phyloP scores from a whole-genome alignment of 2,329 filamentous ascomycete genomes.

The Neodidymelliopsis sp. region DNA sequence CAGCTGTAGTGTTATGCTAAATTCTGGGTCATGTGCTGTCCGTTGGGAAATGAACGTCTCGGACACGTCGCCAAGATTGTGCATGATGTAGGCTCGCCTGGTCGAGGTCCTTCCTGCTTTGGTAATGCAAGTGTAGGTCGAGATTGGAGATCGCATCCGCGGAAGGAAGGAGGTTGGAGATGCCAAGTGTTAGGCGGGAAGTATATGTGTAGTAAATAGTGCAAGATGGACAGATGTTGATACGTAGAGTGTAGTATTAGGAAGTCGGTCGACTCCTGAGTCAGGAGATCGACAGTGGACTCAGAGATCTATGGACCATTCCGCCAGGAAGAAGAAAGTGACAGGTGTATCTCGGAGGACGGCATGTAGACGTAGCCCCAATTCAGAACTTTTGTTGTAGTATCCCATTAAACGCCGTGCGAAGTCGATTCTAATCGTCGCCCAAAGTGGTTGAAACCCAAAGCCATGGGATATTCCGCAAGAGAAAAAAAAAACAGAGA shows the following conservation, averaged over 20 bases:
- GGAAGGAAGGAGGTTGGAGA: constrained; percentile 11
- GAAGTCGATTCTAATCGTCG: constrained; percentile 31
- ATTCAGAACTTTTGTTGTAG: constrained; percentile 35
- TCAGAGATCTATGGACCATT: constrained; percentile 22
- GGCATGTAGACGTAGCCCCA: constrained; percentile 23
- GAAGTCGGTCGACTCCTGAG: constrained; percentile 5
- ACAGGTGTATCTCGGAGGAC: constrained; percentile 5
- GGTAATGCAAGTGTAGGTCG: constrained; percentile 15
- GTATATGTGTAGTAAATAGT: background rate
- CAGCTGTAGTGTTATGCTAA: background rate
- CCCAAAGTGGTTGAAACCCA: constrained; percentile 14
- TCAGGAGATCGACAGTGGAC: constrained; percentile 1
- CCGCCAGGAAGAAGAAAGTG: constrained; percentile 6
- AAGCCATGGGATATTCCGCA: constrained; percentile 33
- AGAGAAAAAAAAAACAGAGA: constrained; percentile 23
- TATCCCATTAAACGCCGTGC: constrained; percentile 32
- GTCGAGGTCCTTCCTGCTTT: constrained; percentile 13
- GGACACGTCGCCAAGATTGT: constrained; percentile 8
- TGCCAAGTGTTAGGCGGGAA: constrained; percentile 3
- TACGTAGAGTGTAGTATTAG: constrained; percentile 30
- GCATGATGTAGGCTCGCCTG: constrained; percentile 2
- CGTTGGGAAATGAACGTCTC: constrained; percentile 9
- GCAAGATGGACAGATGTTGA: background rate
- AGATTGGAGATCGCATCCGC: constrained; percentile 12
- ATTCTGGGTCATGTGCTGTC: constrained; percentile 2